These are phyloP conservation scores for Curvularia sp. DNA, from an alignment of 2,329 filamentous ascomycete genomes.

Conservation along the genomic window DNA sequence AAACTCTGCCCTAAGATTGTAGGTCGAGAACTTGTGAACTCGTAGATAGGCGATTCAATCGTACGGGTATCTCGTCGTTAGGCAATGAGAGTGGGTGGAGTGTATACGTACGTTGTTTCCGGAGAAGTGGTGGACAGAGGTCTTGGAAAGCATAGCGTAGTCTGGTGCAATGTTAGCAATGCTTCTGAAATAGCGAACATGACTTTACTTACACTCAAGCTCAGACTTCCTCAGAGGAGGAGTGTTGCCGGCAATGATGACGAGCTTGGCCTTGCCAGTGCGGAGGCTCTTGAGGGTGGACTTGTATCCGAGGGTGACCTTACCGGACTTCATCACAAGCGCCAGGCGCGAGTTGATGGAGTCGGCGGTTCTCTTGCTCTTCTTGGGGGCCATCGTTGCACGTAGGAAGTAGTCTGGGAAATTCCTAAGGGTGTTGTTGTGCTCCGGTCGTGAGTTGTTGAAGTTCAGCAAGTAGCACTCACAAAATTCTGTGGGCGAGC, in stretches of 20 bases:
- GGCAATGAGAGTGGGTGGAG: constrained; percentile 45
- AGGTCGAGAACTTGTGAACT: constrained; percentile 12
- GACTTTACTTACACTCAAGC: constrained; percentile 76
- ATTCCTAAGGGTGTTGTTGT: constrained; percentile 45
- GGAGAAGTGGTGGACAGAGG: constrained; percentile 87
- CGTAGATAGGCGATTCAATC: not conserved
- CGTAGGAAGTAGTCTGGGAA: constrained; percentile 39
- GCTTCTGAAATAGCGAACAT: constrained; percentile 38
- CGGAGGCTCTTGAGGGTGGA: constrained; percentile 86
- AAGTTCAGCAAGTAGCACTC: constrained; percentile 6
- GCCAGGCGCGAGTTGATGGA: constrained; percentile 73
- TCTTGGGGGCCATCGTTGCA: constrained; percentile 74
- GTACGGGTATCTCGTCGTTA: constrained; percentile 45
- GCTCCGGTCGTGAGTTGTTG: constrained; percentile 39
- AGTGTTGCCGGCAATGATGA: constrained; percentile 95
- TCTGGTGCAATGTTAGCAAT: constrained; percentile 11
- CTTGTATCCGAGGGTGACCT: constrained; percentile 92
- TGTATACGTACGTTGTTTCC: constrained; percentile 92
- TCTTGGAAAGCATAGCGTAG: constrained; percentile 26
- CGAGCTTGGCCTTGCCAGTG: constrained; percentile 97
- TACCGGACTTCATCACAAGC: constrained; percentile 73
- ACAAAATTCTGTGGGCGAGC: constrained; percentile 25
- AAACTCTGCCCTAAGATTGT: not conserved
- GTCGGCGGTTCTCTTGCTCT: constrained; percentile 83
- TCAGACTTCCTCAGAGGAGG: constrained; percentile 97